A percentile compares a stretch with the other conserved stretches of the same genome.
These are phyloP conservation scores for Hamigera avellanea DNA, from an alignment of 495 filamentous ascomycete genomes.

Conservation along the genomic window DNA sequence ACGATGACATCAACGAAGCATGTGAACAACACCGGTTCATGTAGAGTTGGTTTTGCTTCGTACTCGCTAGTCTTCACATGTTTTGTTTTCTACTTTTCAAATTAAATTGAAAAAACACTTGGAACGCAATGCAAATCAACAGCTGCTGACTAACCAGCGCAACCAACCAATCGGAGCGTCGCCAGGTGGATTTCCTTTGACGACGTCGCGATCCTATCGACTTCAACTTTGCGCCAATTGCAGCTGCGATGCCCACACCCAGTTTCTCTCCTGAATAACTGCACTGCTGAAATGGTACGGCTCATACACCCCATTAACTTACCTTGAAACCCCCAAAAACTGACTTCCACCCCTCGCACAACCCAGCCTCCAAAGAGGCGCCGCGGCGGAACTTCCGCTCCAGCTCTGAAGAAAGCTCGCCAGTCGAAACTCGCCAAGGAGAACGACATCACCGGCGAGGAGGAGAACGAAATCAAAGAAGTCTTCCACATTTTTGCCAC, in stretches of 20 bases:
- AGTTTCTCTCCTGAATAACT: background rate
- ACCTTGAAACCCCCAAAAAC: background rate
- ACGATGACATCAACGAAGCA: too few relatives aligned
- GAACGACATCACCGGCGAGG: conserved; percentile 66
- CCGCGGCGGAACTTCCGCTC: conserved; percentile 9
- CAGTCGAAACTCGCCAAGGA: conserved; percentile 82
- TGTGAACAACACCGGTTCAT: too few relatives aligned
- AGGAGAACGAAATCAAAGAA: conserved; percentile 84
- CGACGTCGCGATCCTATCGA: background rate
- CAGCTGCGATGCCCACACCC: background rate
- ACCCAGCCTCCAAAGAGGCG: conserved; percentile 30
- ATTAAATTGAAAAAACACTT: too few relatives aligned
- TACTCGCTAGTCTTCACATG: too few relatives aligned
- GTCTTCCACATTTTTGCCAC: conserved; percentile 71
- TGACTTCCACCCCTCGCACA: background rate
- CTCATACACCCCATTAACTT: too few relatives aligned
- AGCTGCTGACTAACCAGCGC: background rate
- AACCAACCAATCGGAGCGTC: background rate
- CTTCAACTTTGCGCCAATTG: background rate
- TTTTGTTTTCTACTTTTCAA: too few relatives aligned
- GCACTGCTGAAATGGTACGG: background rate
- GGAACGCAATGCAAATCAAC: too few relatives aligned
- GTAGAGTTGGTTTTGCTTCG: too few relatives aligned
- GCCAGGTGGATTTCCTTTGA: background rate
- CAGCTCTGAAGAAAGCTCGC: conserved; percentile 34